Percentiles rank a stretch among this genome's conserved stretches.
Evolutionary conservation across 495 filamentous ascomycete species (phyloP).

Genomic region (Talaromyces ruber): DNA sequence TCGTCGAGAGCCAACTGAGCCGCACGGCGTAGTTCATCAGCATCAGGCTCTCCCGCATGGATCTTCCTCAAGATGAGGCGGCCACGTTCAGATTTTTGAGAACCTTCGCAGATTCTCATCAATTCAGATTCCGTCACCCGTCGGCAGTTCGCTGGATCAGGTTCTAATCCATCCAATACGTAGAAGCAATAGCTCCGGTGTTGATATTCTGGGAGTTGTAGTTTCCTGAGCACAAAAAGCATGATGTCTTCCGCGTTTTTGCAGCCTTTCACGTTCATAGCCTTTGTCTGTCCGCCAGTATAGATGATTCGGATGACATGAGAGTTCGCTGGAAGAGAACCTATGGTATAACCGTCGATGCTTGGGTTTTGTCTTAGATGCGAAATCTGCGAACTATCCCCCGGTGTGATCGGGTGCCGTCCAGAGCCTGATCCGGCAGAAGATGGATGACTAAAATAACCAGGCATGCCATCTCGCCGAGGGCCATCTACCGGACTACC

Average conservation of each 20-base stretch:
- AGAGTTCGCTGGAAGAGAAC: constrained; percentile 66
- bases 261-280: constrained; percentile 81
- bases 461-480: constrained; percentile 40
- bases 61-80: constrained; percentile 86
- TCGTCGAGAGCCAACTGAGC: constrained; percentile 79
- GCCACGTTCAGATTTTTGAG: constrained; percentile 62
- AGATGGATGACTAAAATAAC: constrained; percentile 45
- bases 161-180: constrained; percentile 72
- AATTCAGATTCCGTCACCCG: constrained; percentile 77
- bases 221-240: constrained; percentile 73
- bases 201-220: constrained; percentile 65
- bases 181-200: constrained; percentile 78
- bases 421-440: constrained; percentile 38
- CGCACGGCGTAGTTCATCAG: constrained; percentile 70
- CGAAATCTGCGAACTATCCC: constrained; percentile 24
- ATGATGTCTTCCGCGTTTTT: constrained; percentile 87
- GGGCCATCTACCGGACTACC: constrained; percentile 43
- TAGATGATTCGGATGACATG: constrained; percentile 88
- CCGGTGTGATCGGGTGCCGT: constrained; percentile 37
- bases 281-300: constrained; percentile 79
- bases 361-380: constrained; percentile 54
- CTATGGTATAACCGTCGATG: constrained; percentile 73
- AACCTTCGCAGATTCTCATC: constrained; percentile 66
- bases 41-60: constrained; percentile 75
- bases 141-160: constrained; percentile 67